These are phyloP conservation scores for Ogataea parapolymorpha DNA, from an alignment of 805 yeast genomes.

Conservation along the genomic window DNA sequence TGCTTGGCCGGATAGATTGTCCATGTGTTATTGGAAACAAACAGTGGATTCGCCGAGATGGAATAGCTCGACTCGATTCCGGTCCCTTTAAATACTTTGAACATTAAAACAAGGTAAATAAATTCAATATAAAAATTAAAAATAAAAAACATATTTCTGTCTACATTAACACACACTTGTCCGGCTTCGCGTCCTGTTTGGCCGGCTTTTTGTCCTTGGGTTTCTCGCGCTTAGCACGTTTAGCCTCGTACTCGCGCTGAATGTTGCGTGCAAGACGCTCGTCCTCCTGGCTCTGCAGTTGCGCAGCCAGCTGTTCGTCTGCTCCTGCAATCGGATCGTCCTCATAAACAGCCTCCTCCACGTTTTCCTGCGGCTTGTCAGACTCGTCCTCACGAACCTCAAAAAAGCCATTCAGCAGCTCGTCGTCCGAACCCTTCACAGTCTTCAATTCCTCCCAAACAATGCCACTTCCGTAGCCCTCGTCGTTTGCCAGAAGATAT, in stretches of 20 bases:
- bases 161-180: conserved; percentile 7
- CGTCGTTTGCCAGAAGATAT: conserved; percentile 70
- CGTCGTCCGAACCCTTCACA: conserved; percentile 65
- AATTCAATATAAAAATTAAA: not conserved
- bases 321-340: conserved; percentile 7
- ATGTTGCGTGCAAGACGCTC: conserved; percentile 26
- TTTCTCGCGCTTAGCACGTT: not conserved
- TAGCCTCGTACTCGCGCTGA: conserved; percentile 22
- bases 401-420: conserved; percentile 66
- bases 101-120: conserved; percentile 38
- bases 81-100: conserved; percentile 48
- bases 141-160: not conserved
- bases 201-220: not conserved
- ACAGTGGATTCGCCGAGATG: conserved; percentile 66
- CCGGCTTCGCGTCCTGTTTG: not conserved
- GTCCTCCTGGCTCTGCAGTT: conserved; percentile 34
- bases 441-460: conserved; percentile 82
- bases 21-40: conserved; percentile 75
- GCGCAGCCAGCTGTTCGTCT: conserved; percentile 29
- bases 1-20: conserved; percentile 79
- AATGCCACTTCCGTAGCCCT: conserved; percentile 53
- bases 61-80: conserved; percentile 68
- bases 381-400: conserved; percentile 32
- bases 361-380: conserved; percentile 1
- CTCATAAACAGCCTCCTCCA: not conserved